Base-by-base conservation (phyloP, 2,329 filamentous ascomycete species). In the Verticillium zaregamsianum region DNA sequence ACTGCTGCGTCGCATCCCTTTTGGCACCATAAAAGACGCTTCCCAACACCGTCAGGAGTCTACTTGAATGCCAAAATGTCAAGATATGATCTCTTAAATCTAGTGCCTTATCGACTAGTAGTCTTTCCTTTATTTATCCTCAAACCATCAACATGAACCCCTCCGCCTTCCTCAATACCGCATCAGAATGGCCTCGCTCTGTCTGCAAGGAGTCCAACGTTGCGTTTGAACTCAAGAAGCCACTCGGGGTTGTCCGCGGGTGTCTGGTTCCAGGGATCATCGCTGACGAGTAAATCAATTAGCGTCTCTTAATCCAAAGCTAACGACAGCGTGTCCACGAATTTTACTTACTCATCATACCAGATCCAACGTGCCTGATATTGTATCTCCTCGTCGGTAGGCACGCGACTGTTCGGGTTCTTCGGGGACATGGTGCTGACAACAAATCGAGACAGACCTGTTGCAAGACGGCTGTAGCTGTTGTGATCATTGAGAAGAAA, bases 311-410 rank as follows among this genome's bases (percentile, higher is more conserved):
- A 2, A n/a, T 4, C 2, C 11, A 4, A 31, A 28, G 23, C 8
- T 20, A 17, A 4, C 37, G 39, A 31, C 2, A 15, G 7, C 15
- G 14, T 49, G 9, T 28, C 11, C 25, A 17, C 28, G 23, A 28
- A 4, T 2, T 8, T 1, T 2, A 63, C 70, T 66, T 31, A 71
- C 70, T 70, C 69, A 23, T 72, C 71, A 5, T 67, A 69, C 35
- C 71, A 59, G 31, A 77, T 74, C 60, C 68, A 70, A 1, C 71
- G 67, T 2, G 74, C 75, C 61, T 76, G 71, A 7, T 67, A 64
- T 23, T 74, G 66, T 0, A 78, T 61, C 37, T 77, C 74, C 5
- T 71, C 70, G 20, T 78, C 74, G 0, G 72, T 76, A 0, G 74
- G 74, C 0, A 73, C 59, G 2, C 70, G 69, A 15, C 59, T 70